Evolutionary conservation across 768 basidiomycete species (phyloP).

Genomic region (Hypsizygus marmoreus): DNA sequence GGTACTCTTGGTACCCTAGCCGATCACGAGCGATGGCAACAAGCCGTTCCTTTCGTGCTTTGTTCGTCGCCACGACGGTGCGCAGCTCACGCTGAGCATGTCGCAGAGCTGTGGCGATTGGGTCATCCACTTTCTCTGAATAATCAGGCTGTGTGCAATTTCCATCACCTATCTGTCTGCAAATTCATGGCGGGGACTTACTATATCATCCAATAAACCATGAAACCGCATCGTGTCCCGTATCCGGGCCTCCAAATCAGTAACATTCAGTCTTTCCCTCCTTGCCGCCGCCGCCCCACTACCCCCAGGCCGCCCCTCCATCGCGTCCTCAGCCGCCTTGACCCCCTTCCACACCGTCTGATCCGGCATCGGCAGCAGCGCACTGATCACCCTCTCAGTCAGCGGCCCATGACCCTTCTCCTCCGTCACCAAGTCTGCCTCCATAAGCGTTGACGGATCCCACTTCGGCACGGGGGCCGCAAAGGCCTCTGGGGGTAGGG

Average conservation of each 20-base stretch:
- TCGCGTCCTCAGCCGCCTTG: slow-evolving; percentile 81
- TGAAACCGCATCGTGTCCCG: slow-evolving; percentile 78
- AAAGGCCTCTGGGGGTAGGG: slow-evolving; percentile 38
- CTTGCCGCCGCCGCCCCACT: slow-evolving; percentile 77
- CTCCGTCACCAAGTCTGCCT: slow-evolving; percentile 69
- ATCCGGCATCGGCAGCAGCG: slow-evolving; percentile 71
- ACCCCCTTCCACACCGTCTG: slow-evolving; percentile 69
- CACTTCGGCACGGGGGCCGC: slow-evolving; percentile 66
- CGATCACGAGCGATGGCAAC: slow-evolving; percentile 79
- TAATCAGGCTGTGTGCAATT: slow-evolving; percentile 67
- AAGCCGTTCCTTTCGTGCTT: slow-evolving; percentile 75
- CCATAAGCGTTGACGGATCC: slow-evolving; percentile 81
- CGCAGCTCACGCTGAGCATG: slow-evolving; percentile 85
- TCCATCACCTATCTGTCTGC: slow-evolving; percentile 2
- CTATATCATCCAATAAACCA: slow-evolving; percentile 67
- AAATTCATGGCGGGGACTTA: slow-evolving; percentile 40
- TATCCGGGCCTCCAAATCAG: slow-evolving; percentile 75
- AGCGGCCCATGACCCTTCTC: slow-evolving; percentile 84
- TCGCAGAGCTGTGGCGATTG: slow-evolving; percentile 87
- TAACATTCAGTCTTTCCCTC: slow-evolving; percentile 74
- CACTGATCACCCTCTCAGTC: slow-evolving; percentile 82
- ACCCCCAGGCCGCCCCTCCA: slow-evolving; percentile 82
- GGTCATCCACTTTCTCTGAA: slow-evolving; percentile 84
- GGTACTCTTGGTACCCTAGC: slow-evolving; percentile 89
- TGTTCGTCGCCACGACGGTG: slow-evolving; percentile 77